phyloP scores from a whole-genome alignment of 2,329 filamentous ascomycete genomes.

The Malbranchea zuffiana region DNA sequence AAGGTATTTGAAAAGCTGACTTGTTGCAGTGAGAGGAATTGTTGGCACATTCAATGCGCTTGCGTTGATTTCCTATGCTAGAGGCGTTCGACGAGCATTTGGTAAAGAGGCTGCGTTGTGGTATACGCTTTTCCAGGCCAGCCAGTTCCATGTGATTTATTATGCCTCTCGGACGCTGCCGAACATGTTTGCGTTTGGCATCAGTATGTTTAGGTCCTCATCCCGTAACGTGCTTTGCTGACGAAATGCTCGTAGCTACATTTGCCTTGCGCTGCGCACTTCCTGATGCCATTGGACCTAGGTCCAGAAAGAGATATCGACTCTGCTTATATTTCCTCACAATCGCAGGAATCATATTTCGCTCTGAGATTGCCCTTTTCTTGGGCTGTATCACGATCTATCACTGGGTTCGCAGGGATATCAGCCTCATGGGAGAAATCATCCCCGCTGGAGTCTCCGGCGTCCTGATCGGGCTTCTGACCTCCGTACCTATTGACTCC shows the following conservation, averaged over 20 bases:
- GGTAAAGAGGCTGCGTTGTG: constrained; percentile 60
- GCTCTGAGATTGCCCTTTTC: constrained; percentile 76
- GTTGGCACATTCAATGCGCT: constrained; percentile 66
- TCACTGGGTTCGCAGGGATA: constrained; percentile 47
- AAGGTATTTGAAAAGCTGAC: constrained; percentile 10
- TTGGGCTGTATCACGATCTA: constrained; percentile 57
- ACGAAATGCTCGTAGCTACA: constrained; percentile 23
- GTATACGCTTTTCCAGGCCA: constrained; percentile 66
- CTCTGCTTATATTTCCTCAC: constrained; percentile 65
- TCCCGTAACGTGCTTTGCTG: neutral
- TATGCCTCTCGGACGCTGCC: constrained; percentile 86
- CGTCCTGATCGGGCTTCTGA: constrained; percentile 52
- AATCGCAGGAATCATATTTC: constrained; percentile 71
- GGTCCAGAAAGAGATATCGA: constrained; percentile 42
- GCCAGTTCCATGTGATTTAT: constrained; percentile 86
- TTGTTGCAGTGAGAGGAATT: constrained; percentile 53
- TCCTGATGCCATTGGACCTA: constrained; percentile 26
- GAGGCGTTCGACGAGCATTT: constrained; percentile 54
- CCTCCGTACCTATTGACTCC: constrained; percentile 70
- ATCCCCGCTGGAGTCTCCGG: constrained; percentile 57
- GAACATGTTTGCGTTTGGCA: constrained; percentile 89
- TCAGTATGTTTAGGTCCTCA: constrained; percentile 51
- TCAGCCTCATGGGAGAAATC: constrained; percentile 45
- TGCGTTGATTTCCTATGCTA: constrained; percentile 55
- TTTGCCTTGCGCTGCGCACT: constrained; percentile 40